Base-by-base conservation (phyloP, 495 filamentous ascomycete species). In the Penicillium antarcticum region DNA sequence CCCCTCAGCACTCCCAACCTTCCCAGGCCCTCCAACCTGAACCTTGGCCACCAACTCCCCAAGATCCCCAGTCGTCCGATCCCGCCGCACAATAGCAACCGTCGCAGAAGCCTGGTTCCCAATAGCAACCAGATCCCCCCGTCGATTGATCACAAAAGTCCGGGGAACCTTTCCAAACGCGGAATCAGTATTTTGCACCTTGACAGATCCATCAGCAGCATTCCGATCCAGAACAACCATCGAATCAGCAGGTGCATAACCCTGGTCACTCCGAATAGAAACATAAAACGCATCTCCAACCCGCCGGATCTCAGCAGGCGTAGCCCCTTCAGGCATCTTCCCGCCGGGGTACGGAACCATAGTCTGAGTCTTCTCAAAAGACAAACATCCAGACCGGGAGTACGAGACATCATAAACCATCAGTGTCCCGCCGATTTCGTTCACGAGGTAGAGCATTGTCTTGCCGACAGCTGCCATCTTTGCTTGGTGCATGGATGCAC, bases 131-230 rank as follows among this genome's bases (percentile, higher is more conserved):
- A 83, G 60, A 56, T 75, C 76, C 1, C 86, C 86, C 5, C 74
- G 76, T 50, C 74, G 74, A 57, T 84, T 88, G 56, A 91, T 68
- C 31, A 76, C 80, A 62, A 90, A 82, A 26, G 87, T 83, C 35
- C 87, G 69, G 5, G 88, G 87, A 39, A 73, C 68, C 5, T 67
- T 56, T 3, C 87, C 87, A 19, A 80, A 81, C 4, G 85, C 76
- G 0, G 83, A 67, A 11, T 69, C 74, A 14, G 77, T 63, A 35
- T 81, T 71, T 5, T 78, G 62, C 50, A 82, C 74, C 5, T 45
- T 63, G 5, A 87, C 71, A 0, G 62, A 55, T 6, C 83, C 86
- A 24, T 78, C 75, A 6, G 24, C 54, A 41, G 23, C 55, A 26
- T 55, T 31, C 35, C 78, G 58, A 5, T 51, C 37, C 50, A 73